phyloP scores from a whole-genome alignment of 495 filamentous ascomycete genomes.

The Hypoxylon crocopeplum region DNA sequence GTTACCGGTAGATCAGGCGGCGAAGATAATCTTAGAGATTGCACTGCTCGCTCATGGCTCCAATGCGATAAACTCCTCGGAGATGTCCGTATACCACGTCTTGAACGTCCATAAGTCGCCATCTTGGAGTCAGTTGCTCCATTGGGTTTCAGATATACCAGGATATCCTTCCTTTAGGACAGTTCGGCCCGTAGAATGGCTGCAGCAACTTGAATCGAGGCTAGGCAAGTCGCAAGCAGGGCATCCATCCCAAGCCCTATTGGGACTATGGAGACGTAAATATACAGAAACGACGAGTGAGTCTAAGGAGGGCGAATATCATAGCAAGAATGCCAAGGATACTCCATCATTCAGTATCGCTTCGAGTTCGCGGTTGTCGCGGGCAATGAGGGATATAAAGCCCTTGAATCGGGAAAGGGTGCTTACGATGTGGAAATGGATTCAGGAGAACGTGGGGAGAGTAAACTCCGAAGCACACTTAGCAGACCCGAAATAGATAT shows the following conservation, averaged over 20 bases:
- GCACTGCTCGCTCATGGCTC: slow-evolving; percentile 11
- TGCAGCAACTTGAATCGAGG: slow-evolving; percentile 45
- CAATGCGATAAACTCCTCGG: neutral
- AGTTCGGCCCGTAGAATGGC: slow-evolving; percentile 50
- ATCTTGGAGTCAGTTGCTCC: slow-evolving; percentile 54
- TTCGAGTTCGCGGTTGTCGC: slow-evolving; percentile 40
- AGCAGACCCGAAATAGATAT: neutral
- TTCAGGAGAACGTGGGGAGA: slow-evolving; percentile 28
- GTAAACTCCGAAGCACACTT: neutral
- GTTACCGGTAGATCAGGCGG: slow-evolving; percentile 66
- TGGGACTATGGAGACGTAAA: slow-evolving; percentile 54
- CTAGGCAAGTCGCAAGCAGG: slow-evolving; percentile 25
- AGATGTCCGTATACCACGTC: slow-evolving; percentile 55
- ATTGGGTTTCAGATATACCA: slow-evolving; percentile 46
- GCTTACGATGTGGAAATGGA: slow-evolving; percentile 55
- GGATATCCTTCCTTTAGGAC: slow-evolving; percentile 43
- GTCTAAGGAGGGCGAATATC: neutral
- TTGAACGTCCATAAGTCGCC: slow-evolving; percentile 51
- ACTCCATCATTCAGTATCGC: slow-evolving; percentile 41
- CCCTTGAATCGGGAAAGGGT: slow-evolving; percentile 50
- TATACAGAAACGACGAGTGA: slow-evolving; percentile 13
- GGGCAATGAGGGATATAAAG: slow-evolving; percentile 42
- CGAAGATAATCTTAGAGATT: slow-evolving; percentile 52
- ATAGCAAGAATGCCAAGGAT: neutral
- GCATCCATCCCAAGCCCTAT: slow-evolving; percentile 50